A percentile compares a stretch with the other conserved stretches of the same genome.
phyloP scores from a whole-genome alignment of 768 basidiomycete species.

The Suillus subalutaceus region DNA sequence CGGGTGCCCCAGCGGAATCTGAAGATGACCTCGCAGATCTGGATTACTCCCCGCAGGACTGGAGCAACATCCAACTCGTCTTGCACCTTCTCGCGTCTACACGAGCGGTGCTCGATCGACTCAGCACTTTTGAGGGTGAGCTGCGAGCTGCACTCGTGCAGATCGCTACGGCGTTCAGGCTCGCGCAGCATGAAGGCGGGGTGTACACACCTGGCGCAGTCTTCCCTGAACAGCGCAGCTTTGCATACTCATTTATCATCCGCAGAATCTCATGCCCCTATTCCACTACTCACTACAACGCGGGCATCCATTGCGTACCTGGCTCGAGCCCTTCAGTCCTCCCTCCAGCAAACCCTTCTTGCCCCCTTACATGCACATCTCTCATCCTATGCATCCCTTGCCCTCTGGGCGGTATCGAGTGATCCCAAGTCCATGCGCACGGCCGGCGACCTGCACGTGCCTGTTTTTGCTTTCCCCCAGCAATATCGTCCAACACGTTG shows the following conservation, averaged over 20 bases:
- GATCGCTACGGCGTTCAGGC: constrained; percentile 59
- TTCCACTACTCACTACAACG: constrained; percentile 52
- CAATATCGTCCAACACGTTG: constrained; percentile 83
- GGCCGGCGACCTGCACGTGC: constrained; percentile 55
- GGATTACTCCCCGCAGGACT: constrained; percentile 89
- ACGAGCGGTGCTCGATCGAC: constrained; percentile 68
- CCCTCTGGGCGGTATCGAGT: constrained; percentile 64
- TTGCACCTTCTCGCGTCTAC: constrained; percentile 85
- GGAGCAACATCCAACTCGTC: constrained; percentile 81
- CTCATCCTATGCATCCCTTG: constrained; percentile 62
- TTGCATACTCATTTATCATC: constrained; percentile 56
- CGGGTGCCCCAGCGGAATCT: constrained; percentile 33
- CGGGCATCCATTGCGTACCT: constrained; percentile 62
- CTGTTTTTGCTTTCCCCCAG: constrained; percentile 93
- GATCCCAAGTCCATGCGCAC: constrained; percentile 48
- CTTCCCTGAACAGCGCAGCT: constrained; percentile 79
- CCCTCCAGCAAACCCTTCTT: constrained; percentile 82
- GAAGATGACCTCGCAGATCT: constrained; percentile 73
- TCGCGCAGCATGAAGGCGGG: constrained; percentile 52
- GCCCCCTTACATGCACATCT: constrained; percentile 81
- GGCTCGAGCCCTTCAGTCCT: constrained; percentile 72
- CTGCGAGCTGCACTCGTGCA: constrained; percentile 61
- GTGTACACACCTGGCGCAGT: constrained; percentile 61
- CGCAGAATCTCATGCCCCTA: constrained; percentile 40
- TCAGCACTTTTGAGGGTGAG: constrained; percentile 70